Base-by-base conservation (phyloP, 2,329 filamentous ascomycete species). In the Sordariomycetes sp. region DNA sequence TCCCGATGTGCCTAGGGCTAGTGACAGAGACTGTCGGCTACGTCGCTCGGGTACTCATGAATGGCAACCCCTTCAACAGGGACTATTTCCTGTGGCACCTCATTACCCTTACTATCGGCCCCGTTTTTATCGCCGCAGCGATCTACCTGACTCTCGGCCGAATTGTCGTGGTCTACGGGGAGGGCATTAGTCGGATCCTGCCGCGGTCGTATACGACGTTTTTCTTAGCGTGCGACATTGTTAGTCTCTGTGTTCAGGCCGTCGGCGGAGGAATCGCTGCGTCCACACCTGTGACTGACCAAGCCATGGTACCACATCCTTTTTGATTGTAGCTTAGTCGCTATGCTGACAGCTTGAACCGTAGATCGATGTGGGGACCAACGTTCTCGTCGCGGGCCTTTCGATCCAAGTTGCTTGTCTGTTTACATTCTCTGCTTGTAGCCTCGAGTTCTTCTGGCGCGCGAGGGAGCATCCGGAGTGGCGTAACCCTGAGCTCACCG, bases 101-200 rank as follows among this genome's bases (percentile, higher is more conserved):
- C 57, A 34, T 64, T 58, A 61, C 60, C 24, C 58, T 65, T 13
- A 65, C 63, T 2, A 65, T 65, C 48, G 64, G 62, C 1, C 64
- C 64, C 1, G 64, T 62, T 45, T 64, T 64, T 42, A 62, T 65
- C 28, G 60, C 63, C 0, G 63, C 64, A 20, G 59, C 59, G 1
- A 65, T 65, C 54, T 65, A 65, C 53, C 58, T 65, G 25, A 63
- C 61, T 24, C 62, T 65, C 35, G 63, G 62, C 1, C 55, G 62
- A 1, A 62, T 65, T 8, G 60, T 65, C n/a, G 61, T 62, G 6
- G 58, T 64, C 25, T 53, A 64, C 17, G 62, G 36, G 17, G 17
- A 39, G 10, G 10, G 15, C 1, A 56, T 58, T 32, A 58, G 57
- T 13, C 52, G 57, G 7, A 58, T 58, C 53, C 45, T 50, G 57